Base-by-base conservation (phyloP, 371 early-diverging fungal genomes). In the Entomophthora muscae region DNA sequence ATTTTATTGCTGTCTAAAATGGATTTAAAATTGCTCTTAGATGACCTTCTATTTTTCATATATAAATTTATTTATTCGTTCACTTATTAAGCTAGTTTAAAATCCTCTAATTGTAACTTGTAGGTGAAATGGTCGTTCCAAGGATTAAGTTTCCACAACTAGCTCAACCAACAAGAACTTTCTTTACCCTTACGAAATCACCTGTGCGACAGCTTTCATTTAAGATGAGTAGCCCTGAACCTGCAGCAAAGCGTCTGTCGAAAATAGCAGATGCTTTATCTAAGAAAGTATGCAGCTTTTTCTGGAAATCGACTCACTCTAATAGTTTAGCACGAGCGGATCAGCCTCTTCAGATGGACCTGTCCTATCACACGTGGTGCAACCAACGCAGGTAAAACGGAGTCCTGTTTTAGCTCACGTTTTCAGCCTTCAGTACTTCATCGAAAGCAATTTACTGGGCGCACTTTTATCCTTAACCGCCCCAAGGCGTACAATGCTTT, bases 401-500 rank as follows among this genome's bases (percentile, higher is more conserved):
- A 17, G 42, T 42, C 5, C 5, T 42, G 5, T 26, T 5, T 56
- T 55, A 17, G 33, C 30, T 64, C 57, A 26, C 30, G 53, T 56
- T 26, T 55, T 31, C 66, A 83, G 82, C 75, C 77, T 2, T 75
- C 79, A 64, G 80, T 83, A 26, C 66, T 83, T 66, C 83, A 81
- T 62, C 76, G 74, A 64, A 81, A 82, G 74, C 73, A 82, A 66
- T 75, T 81, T 65, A 78, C 80, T n/a, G 83, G 84, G 22, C 83
- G 93, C 61, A 78, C 86, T 58, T 76, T 94, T 63, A 75, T 92
- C 30, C 80, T 96, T 64, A 94, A 95, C 73, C 78, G 96, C 28
- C 95, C 94, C 23, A 77, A 81, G 65, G 86, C 84, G 23, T 73
- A 90, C 29, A 95, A 97, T 70, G 88, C 95, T 22, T 79, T 98